A percentile compares a stretch with the other conserved stretches of the same genome.
These are phyloP conservation scores for Leccinum imitatum DNA, from an alignment of 768 basidiomycete species.

Conservation along the genomic window DNA sequence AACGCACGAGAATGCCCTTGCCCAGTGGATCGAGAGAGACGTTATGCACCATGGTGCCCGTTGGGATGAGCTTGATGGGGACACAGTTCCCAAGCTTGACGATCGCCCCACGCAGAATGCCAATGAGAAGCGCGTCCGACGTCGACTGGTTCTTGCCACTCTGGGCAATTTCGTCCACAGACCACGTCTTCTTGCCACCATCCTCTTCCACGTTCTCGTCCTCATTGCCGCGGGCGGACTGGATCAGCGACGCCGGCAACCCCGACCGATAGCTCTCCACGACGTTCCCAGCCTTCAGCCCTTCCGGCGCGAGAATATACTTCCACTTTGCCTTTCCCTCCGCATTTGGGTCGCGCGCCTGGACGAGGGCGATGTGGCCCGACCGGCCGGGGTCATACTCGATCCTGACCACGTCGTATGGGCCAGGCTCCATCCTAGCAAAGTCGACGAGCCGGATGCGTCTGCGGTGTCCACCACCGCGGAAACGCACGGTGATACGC, in stretches of 20 bases:
- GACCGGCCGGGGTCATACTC: slow-evolving; percentile 96
- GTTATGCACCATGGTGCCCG: slow-evolving; percentile 88
- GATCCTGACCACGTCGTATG: slow-evolving; percentile 88
- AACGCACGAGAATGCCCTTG: slow-evolving; percentile 79
- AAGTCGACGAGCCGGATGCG: slow-evolving; percentile 90
- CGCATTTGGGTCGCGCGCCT: slow-evolving; percentile 53
- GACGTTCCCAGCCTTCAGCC: slow-evolving; percentile 81
- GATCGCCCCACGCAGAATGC: slow-evolving; percentile 79
- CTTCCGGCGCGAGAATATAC: slow-evolving; percentile 93
- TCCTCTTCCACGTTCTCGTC: background rate
- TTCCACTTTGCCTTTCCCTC: slow-evolving; percentile 66
- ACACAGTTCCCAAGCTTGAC: slow-evolving; percentile 92
- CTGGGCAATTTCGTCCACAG: slow-evolving; percentile 25
- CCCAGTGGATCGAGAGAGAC: slow-evolving; percentile 76
- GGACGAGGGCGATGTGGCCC: slow-evolving; percentile 90
- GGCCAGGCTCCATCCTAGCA: slow-evolving; percentile 68
- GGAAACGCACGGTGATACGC: slow-evolving; percentile 80
- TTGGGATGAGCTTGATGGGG: slow-evolving; percentile 86
- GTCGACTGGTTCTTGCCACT: slow-evolving; percentile 35
- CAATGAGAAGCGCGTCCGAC: slow-evolving; percentile 69
- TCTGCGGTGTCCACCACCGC: slow-evolving; percentile 89
- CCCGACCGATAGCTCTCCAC: slow-evolving; percentile 86
- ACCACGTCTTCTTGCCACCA: slow-evolving; percentile 11
- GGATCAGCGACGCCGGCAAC: slow-evolving; percentile 72
- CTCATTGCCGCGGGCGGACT: slow-evolving; percentile 32